Percentiles rank a stretch among this genome's conserved stretches.
phyloP scores from a whole-genome alignment of 768 basidiomycete genomes.

The Austroboletus eburneus region DNA sequence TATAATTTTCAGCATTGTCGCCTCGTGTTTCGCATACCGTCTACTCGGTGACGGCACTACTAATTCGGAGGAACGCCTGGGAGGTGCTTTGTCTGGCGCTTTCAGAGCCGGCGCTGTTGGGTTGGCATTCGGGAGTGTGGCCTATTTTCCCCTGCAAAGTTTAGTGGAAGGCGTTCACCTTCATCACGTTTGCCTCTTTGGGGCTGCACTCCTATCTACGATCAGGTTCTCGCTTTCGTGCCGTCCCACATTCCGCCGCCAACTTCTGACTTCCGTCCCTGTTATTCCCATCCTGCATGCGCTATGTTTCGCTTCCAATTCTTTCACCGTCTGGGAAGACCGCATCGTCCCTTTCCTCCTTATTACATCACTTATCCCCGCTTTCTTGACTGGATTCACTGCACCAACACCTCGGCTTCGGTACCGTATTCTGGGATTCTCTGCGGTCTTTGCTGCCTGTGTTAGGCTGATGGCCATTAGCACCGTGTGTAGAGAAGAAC shows the following conservation, averaged over 20 bases:
- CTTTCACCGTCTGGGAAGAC: conserved; percentile 98
- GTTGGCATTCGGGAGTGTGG: conserved; percentile 36
- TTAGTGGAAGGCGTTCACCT: conserved; percentile 46
- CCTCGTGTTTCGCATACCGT: conserved; percentile 52
- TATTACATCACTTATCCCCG: conserved; percentile 57
- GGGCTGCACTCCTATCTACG: conserved; percentile 43
- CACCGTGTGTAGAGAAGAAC: conserved; percentile 93
- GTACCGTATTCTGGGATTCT: conserved; percentile 70
- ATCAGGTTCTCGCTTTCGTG: conserved; percentile 42
- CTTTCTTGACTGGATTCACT: conserved; percentile 55
- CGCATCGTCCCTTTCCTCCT: conserved; percentile 72
- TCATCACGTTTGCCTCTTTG: conserved; percentile 50
- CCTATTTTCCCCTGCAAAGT: conserved; percentile 28
- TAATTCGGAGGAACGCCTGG: conserved; percentile 42
- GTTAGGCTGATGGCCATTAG: conserved; percentile 75
- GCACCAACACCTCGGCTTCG: conserved; percentile 70
- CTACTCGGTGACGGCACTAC: conserved; percentile 39
- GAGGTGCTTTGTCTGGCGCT: conserved; percentile 27
- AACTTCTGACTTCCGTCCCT: conserved; percentile 31
- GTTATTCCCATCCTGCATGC: conserved; percentile 65
- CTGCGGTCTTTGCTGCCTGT: conserved; percentile 58
- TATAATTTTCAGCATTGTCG: conserved; percentile 51
- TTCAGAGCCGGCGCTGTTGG: conserved; percentile 33
- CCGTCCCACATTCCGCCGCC: conserved; percentile 30
- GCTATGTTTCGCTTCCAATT: conserved; percentile 84